Evolutionary conservation across 2,329 filamentous ascomycete species (phyloP), one percentile per base, ranked within the genome.

Genomic region (Trichoderma sp.): DNA sequence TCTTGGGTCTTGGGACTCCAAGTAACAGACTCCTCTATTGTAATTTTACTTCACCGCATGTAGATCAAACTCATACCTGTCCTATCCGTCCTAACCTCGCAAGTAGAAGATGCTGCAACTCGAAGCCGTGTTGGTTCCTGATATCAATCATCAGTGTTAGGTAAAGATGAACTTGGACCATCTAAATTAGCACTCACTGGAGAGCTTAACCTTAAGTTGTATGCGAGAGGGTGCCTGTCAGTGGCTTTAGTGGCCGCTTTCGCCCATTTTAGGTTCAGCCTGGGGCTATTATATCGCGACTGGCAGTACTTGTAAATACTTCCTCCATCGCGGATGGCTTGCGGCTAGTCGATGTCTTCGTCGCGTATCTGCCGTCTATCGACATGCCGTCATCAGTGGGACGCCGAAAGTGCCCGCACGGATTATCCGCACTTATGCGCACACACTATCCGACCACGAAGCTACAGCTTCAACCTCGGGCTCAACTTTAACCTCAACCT

Each of bases 321-420:
- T 19, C 50, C 4, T 35, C 29, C 19, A 6, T 52, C 7, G n/a
- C 50, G 25, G 25, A n/a, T 3, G 7, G n/a, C 27, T 25, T 19
- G 61, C 19, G 5, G 37, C 27, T 22, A 7, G 13, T 22, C 1
- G 4, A 52, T 15, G 61, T 65, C 27, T 19, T 17, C 27, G 19
- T 52, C 42, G 54, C 32, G 61, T 65, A 45, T 29, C 32, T 22
- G 27, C 10, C 29, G 45, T 50, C 32, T n/a, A 1, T 32, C 50
- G 50, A 13, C 53, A 67, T 67, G 64, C 53, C 64, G 64, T 67
- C 64, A 67, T 59, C 10, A 45, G 61, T 39, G 61, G 61, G 50
- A 64, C 61, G 32, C 64, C 37, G 54, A 52, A 29, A 52, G 61
- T 64, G 61, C 61, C 53, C 54, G 64, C 54, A 67, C 61, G 19